Evolutionary conservation across 1,284 basidiomycete genomes (phyloP).

Genomic region (Macrocystidia cucumis): DNA sequence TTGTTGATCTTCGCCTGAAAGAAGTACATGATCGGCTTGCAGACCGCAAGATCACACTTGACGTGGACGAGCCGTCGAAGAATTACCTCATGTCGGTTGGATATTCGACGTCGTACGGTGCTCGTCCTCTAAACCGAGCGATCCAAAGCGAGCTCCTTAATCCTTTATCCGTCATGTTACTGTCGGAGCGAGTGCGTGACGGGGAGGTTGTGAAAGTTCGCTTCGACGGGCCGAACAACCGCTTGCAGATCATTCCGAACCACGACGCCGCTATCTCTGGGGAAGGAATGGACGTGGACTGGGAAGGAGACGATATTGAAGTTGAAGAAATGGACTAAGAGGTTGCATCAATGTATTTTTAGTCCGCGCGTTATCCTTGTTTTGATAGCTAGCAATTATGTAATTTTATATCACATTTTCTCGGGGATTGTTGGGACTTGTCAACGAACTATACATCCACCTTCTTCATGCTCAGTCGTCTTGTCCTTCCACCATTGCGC

Average conservation of each 20-base stretch:
- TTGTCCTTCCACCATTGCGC: not conserved
- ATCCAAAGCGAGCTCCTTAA: conserved; percentile 94
- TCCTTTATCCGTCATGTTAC: conserved; percentile 83
- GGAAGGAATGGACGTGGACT: conserved; percentile 58
- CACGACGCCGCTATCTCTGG: conserved; percentile 53
- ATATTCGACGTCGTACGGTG: conserved; percentile 83
- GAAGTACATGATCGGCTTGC: conserved; percentile 67
- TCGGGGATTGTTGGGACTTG: not conserved
- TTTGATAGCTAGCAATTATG: conserved; percentile 9
- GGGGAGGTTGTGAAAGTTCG: conserved; percentile 72
- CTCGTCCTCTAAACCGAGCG: conserved; percentile 85
- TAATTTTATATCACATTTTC: conserved; percentile 4
- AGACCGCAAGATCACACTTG: conserved; percentile 74
- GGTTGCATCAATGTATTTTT: too few relatives aligned
- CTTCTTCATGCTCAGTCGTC: conserved; percentile 13
- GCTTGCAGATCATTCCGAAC: conserved; percentile 78
- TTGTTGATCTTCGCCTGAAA: conserved; percentile 78
- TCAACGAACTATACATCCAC: not conserved
- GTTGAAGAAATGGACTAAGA: conserved; percentile 75
- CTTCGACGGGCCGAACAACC: conserved; percentile 83
- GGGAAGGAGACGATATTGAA: conserved; percentile 46
- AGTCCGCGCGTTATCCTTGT: too few relatives aligned
- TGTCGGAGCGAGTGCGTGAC: conserved; percentile 80
- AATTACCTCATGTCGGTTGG: conserved; percentile 81
- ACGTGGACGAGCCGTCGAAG: conserved; percentile 72